Percentiles rank a stretch among this genome's conserved stretches.
phyloP scores from a whole-genome alignment of 805 yeast species.

The Kuraishia molischiana region DNA sequence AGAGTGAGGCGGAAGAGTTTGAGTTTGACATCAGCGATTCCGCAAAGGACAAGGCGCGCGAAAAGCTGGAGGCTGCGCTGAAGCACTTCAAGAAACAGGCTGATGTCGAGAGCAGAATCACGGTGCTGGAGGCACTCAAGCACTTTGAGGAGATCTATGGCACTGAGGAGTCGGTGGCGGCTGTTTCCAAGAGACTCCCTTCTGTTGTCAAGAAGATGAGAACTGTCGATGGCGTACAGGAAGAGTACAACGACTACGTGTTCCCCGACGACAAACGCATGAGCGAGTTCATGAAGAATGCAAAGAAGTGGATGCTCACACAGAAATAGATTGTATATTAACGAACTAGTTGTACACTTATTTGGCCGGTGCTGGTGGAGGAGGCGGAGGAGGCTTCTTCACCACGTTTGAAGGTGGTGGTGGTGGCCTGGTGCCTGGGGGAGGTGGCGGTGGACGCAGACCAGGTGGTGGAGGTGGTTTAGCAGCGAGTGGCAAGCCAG shows the following conservation, averaged over 20 bases:
- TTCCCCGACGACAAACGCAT: constrained; percentile 48
- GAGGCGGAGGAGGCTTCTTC: background rate
- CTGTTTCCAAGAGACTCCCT: constrained; percentile 43
- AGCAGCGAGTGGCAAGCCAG: constrained; percentile 4
- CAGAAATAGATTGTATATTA: background rate
- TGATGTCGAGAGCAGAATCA: constrained; percentile 33
- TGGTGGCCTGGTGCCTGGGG: constrained; percentile 7
- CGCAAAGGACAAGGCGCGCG: constrained; percentile 42
- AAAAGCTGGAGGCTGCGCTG: constrained; percentile 46
- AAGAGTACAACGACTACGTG: constrained; percentile 48
- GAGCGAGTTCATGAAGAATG: constrained; percentile 28
- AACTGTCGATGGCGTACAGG: constrained; percentile 31
- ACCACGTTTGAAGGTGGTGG: constrained; percentile 14
- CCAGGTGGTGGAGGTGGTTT: constrained; percentile 13
- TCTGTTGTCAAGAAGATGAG: constrained; percentile 34
- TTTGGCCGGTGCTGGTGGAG: background rate
- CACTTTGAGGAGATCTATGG: constrained; percentile 65
- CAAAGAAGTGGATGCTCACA: constrained; percentile 32
- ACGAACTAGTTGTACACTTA: background rate
- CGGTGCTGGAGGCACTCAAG: constrained; percentile 50
- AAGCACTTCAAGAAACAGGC: constrained; percentile 25
- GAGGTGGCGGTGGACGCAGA: constrained; percentile 14
- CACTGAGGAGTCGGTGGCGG: constrained; percentile 20
- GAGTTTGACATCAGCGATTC: constrained; percentile 39
- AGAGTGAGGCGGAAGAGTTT: constrained; percentile 35